A percentile compares a stretch with the other conserved stretches of the same genome.
Evolutionary conservation across 768 basidiomycete species (phyloP).

Genomic region (Suillus clintonianus): DNA sequence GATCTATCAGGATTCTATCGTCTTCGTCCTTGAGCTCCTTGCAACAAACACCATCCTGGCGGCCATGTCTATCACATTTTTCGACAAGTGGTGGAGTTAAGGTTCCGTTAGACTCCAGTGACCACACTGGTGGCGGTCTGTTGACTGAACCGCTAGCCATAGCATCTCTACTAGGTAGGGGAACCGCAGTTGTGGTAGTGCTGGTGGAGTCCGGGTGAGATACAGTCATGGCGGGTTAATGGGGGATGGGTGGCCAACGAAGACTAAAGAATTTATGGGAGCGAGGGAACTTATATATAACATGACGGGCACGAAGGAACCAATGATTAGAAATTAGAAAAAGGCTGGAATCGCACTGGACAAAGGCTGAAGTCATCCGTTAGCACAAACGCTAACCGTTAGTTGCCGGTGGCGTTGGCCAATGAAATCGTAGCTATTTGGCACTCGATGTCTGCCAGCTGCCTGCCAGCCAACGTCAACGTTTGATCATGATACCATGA

Average conservation of each 20-base stretch:
- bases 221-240: not conserved
- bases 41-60: constrained; percentile 76
- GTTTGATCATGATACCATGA: not conserved
- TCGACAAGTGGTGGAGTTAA: constrained; percentile 48
- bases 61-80: constrained; percentile 58
- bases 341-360: not conserved
- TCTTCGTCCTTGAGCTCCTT: constrained; percentile 82
- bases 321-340: not conserved
- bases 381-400: not conserved
- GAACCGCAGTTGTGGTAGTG: constrained; percentile 8
- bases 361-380: not conserved
- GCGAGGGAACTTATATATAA: not conserved
- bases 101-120: constrained; percentile 47
- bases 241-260: not conserved
- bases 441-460: not conserved
- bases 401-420: not conserved
- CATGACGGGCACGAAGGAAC: not conserved
- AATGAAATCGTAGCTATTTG: not conserved
- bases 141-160: constrained; percentile 1
- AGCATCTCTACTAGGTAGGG: constrained; percentile 21
- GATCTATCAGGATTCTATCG: constrained; percentile 79
- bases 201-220: not conserved
- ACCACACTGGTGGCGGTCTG: constrained; percentile 65
- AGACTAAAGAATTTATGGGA: not conserved
- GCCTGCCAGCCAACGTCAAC: not conserved